Percentiles rank a stretch among this genome's conserved stretches.
phyloP scores from a whole-genome alignment of 805 yeast genomes.

The Candida caryicola region DNA sequence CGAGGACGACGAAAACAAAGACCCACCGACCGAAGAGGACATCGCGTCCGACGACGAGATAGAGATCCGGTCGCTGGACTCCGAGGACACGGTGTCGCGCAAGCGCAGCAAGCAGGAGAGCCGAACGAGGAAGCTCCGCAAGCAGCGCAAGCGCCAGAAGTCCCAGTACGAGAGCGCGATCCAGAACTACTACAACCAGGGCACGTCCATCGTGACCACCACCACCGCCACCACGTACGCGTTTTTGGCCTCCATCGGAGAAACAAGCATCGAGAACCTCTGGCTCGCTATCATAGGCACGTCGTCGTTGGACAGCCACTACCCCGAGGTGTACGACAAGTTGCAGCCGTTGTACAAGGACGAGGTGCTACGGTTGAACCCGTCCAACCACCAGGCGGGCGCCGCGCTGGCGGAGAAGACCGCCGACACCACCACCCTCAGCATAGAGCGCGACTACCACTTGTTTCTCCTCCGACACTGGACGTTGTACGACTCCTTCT shows the following conservation, averaged over 20 bases:
- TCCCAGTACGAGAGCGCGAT: conserved; percentile 51
- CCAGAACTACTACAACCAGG: conserved; percentile 79
- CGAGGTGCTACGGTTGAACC: conserved; percentile 71
- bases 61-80: conserved; percentile 22
- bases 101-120: conserved; percentile 31
- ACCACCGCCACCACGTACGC: conserved; percentile 79
- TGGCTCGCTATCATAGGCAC: conserved; percentile 93
- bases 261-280: conserved; percentile 61
- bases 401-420: conserved; percentile 23
- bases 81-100: conserved; percentile 21
- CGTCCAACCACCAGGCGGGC: conserved; percentile 27
- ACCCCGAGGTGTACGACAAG: conserved; percentile 71
- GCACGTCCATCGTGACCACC: conserved; percentile 73
- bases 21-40: conserved; percentile 30
- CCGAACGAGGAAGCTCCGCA: conserved; percentile 28
- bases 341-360: conserved; percentile 74
- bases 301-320: conserved; percentile 69
- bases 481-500: conserved; percentile 86
- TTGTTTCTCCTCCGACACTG: conserved; percentile 87
- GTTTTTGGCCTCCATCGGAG: conserved; percentile 76
- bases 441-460: conserved; percentile 79
- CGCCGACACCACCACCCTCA: conserved; percentile 46
- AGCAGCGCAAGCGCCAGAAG: conserved; percentile 38
- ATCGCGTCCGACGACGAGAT: conserved; percentile 18
- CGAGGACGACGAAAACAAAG: conserved; percentile 30